Conservation (phyloP, 148 eudicot genomes). For the Pharnaceum exiguum region DNA sequence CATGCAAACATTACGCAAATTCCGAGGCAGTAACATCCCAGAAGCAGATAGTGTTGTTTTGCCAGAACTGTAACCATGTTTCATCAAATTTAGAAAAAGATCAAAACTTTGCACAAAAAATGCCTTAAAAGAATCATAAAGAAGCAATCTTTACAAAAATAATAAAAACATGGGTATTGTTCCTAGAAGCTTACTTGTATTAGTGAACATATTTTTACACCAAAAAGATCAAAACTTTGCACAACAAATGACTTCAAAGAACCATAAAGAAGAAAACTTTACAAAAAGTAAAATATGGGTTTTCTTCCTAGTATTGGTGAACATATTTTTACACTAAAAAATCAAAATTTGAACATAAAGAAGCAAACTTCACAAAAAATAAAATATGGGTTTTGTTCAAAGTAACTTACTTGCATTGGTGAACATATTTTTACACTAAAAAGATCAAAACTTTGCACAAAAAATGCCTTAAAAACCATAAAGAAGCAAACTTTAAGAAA, state of each 20-base stretch:
- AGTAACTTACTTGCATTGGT: too few species aligned
- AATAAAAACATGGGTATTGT: too few species aligned
- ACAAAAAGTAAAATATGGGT: too few species aligned
- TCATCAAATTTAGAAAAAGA: slow-evolving; percentile 9
- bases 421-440: too few species aligned
- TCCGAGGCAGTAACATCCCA: slow-evolving; percentile 64
- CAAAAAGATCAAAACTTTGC: slow-evolving; percentile 1
- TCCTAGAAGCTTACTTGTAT: too few species aligned
- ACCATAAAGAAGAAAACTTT: neutral
- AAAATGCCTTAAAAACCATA: neutral
- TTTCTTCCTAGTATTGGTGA: too few species aligned
- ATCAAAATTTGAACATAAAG: neutral
- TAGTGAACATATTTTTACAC: too few species aligned
- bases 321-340: too few species aligned
- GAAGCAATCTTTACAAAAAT: too few species aligned
- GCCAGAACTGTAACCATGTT: slow-evolving; percentile 51
- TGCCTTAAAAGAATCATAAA: neutral
- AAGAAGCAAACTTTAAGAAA: neutral
- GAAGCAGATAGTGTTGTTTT: slow-evolving; percentile 85
- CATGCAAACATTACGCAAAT: slow-evolving; percentile 15
- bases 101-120: neutral
- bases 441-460: neutral
- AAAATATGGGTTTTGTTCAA: too few species aligned
- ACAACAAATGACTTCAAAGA: neutral
- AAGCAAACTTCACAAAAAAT: too few species aligned